Conservation (phyloP, 2,329 filamentous ascomycete genomes). For the Cordyceps javanica region DNA sequence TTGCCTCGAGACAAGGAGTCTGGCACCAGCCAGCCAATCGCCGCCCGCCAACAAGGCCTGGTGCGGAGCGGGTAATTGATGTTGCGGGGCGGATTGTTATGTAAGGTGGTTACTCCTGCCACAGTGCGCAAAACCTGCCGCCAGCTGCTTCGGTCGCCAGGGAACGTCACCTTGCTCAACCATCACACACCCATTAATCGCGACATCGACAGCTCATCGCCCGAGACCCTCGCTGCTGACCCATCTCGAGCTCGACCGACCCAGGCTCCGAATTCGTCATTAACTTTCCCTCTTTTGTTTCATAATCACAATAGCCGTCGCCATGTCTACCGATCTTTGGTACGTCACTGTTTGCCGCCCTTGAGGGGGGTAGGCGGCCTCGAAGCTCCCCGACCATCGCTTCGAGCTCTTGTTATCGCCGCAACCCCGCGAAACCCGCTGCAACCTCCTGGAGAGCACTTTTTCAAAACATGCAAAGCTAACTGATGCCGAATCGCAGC, state of each 20-base stretch:
- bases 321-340: slow-evolving; percentile 78
- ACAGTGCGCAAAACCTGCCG: slow-evolving; percentile 36
- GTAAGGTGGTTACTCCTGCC: slow-evolving; percentile 25
- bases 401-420: slow-evolving; percentile 16
- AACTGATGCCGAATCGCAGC: slow-evolving; percentile 48
- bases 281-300: slow-evolving; percentile 15
- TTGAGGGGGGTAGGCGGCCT: slow-evolving; percentile 9
- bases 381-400: slow-evolving; percentile 15
- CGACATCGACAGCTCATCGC: slow-evolving; percentile 16
- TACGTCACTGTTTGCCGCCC: slow-evolving; percentile 44
- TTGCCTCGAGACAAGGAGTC: background rate
- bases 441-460: background rate
- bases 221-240: slow-evolving; percentile 2
- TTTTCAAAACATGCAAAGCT: slow-evolving; percentile 29
- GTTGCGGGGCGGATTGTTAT: slow-evolving; percentile 21
- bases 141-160: slow-evolving; percentile 32
- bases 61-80: slow-evolving; percentile 14
- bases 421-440: background rate
- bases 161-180: slow-evolving; percentile 31
- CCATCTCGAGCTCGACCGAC: slow-evolving; percentile 11
- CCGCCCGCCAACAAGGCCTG: background rate
- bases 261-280: slow-evolving; percentile 7
- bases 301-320: slow-evolving; percentile 34
- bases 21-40: background rate
- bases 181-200: slow-evolving; percentile 15